phyloP scores from a whole-genome alignment of 495 filamentous ascomycete species.

The Paragyromitra xinjiangensis region DNA sequence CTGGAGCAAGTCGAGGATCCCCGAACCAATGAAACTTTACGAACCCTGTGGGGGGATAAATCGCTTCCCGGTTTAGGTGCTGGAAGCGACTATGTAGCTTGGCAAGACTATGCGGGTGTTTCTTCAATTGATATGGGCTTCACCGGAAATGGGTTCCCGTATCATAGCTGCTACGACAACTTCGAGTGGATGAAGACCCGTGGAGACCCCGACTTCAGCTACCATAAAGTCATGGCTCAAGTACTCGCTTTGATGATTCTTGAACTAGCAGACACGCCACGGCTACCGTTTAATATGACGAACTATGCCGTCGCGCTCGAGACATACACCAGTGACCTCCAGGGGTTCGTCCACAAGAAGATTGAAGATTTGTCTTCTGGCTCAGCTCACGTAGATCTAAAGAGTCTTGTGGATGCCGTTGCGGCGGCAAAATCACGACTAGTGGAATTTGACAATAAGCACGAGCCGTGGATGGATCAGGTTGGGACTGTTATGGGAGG shows the following conservation, averaged over 20 bases:
- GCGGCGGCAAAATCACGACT: conserved; percentile 68
- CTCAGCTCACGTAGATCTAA: conserved; percentile 65
- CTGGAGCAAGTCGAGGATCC: conserved; percentile 79
- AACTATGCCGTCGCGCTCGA: conserved; percentile 74
- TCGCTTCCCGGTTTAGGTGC: conserved; percentile 73
- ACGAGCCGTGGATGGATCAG: conserved; percentile 78
- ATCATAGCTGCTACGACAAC: conserved; percentile 87
- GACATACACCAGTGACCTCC: conserved; percentile 71
- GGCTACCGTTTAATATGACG: conserved; percentile 83
- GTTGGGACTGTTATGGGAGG: conserved; percentile 72
- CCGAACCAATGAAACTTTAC: conserved; percentile 73
- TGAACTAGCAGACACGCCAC: conserved; percentile 79
- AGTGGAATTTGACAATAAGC: conserved; percentile 75
- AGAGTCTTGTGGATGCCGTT: conserved; percentile 69
- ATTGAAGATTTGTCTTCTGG: conserved; percentile 61
- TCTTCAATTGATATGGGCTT: conserved; percentile 90
- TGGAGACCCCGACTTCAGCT: conserved; percentile 81
- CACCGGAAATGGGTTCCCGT: conserved; percentile 72
- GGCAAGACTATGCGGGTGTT: conserved; percentile 91
- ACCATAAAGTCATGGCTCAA: conserved; percentile 81
- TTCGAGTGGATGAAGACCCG: conserved; percentile 83
- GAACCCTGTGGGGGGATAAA: conserved; percentile 73
- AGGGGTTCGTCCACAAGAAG: conserved; percentile 69
- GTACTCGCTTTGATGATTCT: conserved; percentile 84
- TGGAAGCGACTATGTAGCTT: conserved; percentile 89